A percentile compares a stretch with the other conserved stretches of the same genome.
Conservation (phyloP, 2,329 filamentous ascomycete species). For the Alternaria sp. region DNA sequence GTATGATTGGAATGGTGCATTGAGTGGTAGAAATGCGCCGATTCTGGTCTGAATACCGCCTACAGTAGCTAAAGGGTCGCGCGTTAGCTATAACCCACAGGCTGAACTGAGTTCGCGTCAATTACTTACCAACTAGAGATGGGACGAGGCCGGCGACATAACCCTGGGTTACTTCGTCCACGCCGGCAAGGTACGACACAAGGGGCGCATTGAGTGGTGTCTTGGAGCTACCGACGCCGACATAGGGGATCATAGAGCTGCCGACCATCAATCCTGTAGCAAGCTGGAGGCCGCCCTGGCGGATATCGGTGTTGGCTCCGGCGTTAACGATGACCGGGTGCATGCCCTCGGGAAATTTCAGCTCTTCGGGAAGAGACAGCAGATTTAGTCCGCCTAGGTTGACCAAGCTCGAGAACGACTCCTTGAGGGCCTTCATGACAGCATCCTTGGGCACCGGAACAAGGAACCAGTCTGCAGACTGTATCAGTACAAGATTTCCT, state of each 20-base stretch:
- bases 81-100: neutral
- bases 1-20: slow-evolving; percentile 2
- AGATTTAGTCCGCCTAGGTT: slow-evolving; percentile 5
- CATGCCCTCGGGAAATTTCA: slow-evolving; percentile 3
- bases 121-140: slow-evolving; percentile 5
- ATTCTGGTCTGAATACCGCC: slow-evolving; percentile 7
- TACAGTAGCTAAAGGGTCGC: neutral
- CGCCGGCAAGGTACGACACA: slow-evolving; percentile 2
- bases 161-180: slow-evolving; percentile 3
- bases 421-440: slow-evolving; percentile 8
- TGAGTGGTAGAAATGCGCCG: slow-evolving; percentile 9
- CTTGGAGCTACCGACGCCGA: neutral
- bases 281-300: slow-evolving; percentile 7
- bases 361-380: neutral
- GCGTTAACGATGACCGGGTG: slow-evolving; percentile 10
- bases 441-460: slow-evolving; percentile 7
- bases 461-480: slow-evolving; percentile 6
- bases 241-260: slow-evolving; percentile 9
- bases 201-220: slow-evolving; percentile 11
- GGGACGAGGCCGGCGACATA: slow-evolving; percentile 5
- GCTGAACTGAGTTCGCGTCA: neutral
- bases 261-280: slow-evolving; percentile 3
- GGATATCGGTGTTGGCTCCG: slow-evolving; percentile 6
- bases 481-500: neutral
- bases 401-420: slow-evolving; percentile 3